phyloP scores from a whole-genome alignment of 75 land plant species.

The Sequoiadendron giganteum region DNA sequence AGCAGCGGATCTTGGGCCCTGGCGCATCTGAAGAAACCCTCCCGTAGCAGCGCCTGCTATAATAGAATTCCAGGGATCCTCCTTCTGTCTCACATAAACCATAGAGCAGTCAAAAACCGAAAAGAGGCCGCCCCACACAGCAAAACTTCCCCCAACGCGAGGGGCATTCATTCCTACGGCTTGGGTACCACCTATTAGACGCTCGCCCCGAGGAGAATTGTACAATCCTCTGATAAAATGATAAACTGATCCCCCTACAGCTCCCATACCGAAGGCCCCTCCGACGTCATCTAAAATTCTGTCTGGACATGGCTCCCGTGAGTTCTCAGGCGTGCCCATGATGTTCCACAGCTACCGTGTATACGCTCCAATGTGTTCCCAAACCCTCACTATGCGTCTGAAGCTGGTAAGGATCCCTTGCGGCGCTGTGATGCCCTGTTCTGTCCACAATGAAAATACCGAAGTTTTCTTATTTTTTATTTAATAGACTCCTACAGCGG shows the following conservation, averaged over 20 bases:
- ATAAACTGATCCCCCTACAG: conserved; percentile 82
- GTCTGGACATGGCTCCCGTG: conserved; percentile 74
- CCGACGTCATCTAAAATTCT: conserved; percentile 81
- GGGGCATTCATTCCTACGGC: conserved; percentile 88
- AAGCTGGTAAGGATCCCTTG: too few species aligned
- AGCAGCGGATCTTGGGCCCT: conserved; percentile 52
- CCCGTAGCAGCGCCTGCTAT: conserved; percentile 93
- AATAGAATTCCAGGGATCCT: conserved; percentile 98
- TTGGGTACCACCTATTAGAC: conserved; percentile 67
- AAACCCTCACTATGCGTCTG: too few species aligned
- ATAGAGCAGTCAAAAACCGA: conserved; percentile 84
- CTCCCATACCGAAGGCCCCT: conserved; percentile 95
- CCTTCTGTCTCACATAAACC: conserved; percentile 92
- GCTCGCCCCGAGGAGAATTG: conserved; percentile 81
- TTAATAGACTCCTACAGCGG: too few species aligned
- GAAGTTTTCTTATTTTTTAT: too few species aligned
- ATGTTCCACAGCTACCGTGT: not conserved
- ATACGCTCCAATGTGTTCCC: too few species aligned
- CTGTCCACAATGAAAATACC: too few species aligned
- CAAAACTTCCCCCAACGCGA: conserved; percentile 81
- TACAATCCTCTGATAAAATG: conserved; percentile 82
- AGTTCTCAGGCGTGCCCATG: conserved; percentile 40
- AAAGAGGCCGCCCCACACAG: conserved; percentile 93
- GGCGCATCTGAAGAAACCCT: conserved; percentile 77
- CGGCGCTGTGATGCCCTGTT: too few species aligned